phyloP scores from a whole-genome alignment of 1,139 yeast species.

The Hemisphaericaspora xylofermentans region DNA sequence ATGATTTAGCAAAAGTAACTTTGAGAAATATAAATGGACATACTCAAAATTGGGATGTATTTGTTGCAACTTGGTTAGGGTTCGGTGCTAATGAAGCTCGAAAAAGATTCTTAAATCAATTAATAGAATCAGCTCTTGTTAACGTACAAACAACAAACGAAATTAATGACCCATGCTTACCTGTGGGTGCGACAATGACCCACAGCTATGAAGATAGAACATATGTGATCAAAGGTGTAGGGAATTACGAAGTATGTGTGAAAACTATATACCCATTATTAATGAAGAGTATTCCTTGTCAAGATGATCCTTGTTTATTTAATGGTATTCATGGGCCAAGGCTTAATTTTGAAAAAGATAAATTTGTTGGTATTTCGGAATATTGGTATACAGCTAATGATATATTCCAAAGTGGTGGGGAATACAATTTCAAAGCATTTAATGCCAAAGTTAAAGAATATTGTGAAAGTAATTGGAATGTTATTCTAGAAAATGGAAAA shows the following conservation, averaged over 20 bases:
- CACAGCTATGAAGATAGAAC: conserved; percentile 42
- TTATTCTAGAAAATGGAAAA: conserved; percentile 47
- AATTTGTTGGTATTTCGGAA: conserved; percentile 76
- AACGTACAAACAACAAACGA: conserved; percentile 21
- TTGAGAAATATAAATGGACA: conserved; percentile 62
- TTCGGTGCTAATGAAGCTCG: conserved; percentile 85
- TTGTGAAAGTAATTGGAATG: conserved; percentile 67
- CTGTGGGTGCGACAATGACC: conserved; percentile 50
- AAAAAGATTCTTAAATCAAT: conserved; percentile 56
- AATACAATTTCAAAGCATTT: conserved; percentile 61
- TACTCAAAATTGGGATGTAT: conserved; percentile 65
- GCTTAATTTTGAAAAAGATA: conserved; percentile 66
- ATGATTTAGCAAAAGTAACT: conserved; percentile 59
- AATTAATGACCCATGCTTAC: conserved; percentile 70
- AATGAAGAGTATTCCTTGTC: conserved; percentile 70
- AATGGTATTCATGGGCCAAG: conserved; percentile 81
- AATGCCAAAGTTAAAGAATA: conserved; percentile 59
- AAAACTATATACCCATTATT: conserved; percentile 69
- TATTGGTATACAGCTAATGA: conserved; percentile 88
- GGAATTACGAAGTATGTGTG: conserved; percentile 66
- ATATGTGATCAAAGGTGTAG: conserved; percentile 60
- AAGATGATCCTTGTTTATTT: conserved; percentile 71
- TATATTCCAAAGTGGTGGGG: conserved; percentile 75
- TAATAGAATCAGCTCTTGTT: conserved; percentile 33
- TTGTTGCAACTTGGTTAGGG: conserved; percentile 82